Percentiles rank a stretch among this genome's conserved stretches.
phyloP scores from a whole-genome alignment of 2,329 filamentous ascomycete species.

The Metarhizium sp. region DNA sequence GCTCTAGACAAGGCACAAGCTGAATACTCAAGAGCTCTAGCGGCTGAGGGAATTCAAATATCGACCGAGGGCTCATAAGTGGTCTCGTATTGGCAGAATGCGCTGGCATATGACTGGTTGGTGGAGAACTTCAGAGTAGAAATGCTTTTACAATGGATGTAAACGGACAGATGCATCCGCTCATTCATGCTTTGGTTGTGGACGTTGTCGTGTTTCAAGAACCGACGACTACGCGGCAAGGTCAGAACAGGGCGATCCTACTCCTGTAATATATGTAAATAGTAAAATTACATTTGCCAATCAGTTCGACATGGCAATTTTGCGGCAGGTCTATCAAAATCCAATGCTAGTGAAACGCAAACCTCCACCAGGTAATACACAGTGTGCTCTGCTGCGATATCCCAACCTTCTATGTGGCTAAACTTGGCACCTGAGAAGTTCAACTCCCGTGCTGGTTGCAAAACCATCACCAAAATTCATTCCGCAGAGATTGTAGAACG shows the following conservation, averaged over 20 bases:
- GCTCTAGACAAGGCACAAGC: slow-evolving; percentile 60
- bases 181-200: too few relatives aligned
- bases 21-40: slow-evolving; percentile 64
- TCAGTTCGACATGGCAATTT: too few relatives aligned
- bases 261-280: not conserved
- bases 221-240: not conserved
- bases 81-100: not conserved
- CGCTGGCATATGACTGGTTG: not conserved
- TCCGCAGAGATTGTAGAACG: slow-evolving; percentile 10
- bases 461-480: not conserved
- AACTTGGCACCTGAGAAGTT: not conserved
- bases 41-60: slow-evolving; percentile 47
- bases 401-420: not conserved
- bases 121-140: not conserved
- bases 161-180: too few relatives aligned
- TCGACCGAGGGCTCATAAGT: slow-evolving; percentile 31
- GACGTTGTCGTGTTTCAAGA: not conserved
- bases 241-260: not conserved
- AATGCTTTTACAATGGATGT: not conserved
- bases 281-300: not conserved
- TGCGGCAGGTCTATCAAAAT: not conserved
- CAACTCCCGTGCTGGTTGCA: not conserved
- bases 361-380: not conserved
- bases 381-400: not conserved
- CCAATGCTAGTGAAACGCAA: not conserved